These are phyloP conservation scores for Hemerocallis citrina DNA, from an alignment of 106 monocot species.

Conservation along the genomic window DNA sequence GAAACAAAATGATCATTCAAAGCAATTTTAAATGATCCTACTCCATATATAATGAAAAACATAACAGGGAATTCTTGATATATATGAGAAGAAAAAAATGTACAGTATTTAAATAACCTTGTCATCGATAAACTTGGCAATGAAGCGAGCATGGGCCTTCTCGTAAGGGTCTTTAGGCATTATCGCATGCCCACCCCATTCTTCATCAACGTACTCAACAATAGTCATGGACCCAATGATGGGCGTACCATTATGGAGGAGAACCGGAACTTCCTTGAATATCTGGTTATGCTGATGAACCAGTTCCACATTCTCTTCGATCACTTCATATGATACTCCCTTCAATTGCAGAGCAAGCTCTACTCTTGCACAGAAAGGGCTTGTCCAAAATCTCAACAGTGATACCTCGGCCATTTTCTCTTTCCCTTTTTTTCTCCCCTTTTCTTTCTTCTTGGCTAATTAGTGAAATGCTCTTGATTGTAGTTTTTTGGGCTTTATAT, in stretches of 20 bases:
- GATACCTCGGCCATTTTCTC: not conserved
- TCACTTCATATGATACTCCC: not conserved
- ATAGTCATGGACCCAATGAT: not conserved
- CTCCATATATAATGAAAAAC: too few species aligned
- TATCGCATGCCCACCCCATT: not conserved
- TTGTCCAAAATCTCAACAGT: not conserved
- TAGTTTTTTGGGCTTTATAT: too few species aligned
- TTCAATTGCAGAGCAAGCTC: not conserved
- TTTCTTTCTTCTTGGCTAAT: too few species aligned
- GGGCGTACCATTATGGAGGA: not conserved
- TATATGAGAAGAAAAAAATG: not conserved
- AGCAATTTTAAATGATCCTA: too few species aligned
- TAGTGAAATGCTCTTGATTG: too few species aligned
- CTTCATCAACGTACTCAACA: not conserved
- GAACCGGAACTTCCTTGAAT: not conserved
- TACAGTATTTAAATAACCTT: not conserved
- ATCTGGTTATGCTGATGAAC: not conserved
- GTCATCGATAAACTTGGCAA: slow-evolving; percentile 6
- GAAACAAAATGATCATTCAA: too few species aligned
- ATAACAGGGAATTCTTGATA: too few species aligned
- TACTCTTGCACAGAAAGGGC: not conserved
- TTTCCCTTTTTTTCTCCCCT: not conserved
- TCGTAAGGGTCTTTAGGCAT: slow-evolving; percentile 8
- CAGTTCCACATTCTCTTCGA: not conserved
- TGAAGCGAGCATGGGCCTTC: slow-evolving; percentile 5